phyloP scores from a whole-genome alignment of 768 basidiomycete species.

The Amanita inopinata region DNA sequence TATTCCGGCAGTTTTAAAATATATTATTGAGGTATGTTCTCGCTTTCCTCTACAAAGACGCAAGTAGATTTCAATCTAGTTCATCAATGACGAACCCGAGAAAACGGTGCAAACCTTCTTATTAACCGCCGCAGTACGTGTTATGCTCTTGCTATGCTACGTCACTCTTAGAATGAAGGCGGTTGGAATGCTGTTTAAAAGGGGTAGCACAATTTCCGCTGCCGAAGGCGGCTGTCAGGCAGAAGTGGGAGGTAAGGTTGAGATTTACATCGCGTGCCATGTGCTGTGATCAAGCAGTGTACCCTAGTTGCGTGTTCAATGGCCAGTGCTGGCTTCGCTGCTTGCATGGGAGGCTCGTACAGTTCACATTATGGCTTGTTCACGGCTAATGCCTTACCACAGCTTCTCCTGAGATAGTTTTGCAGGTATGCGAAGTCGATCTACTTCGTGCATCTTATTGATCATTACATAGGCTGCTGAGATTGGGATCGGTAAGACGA shows the following conservation, averaged over 20 bases:
- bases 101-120: conserved; percentile 85
- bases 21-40: conserved; percentile 60
- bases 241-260: conserved; percentile 73
- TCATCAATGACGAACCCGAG: conserved; percentile 85
- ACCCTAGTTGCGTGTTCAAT: conserved; percentile 81
- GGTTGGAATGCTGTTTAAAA: conserved; percentile 92
- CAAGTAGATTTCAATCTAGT: conserved; percentile 30
- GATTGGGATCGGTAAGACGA: conserved; percentile 72
- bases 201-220: conserved; percentile 93
- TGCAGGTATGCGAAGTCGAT: conserved; percentile 42
- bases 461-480: conserved; percentile 54
- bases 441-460: conserved; percentile 11
- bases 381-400: conserved; percentile 4
- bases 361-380: conserved; percentile 2
- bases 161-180: conserved; percentile 35
- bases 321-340: conserved; percentile 90
- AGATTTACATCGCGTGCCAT: neutral
- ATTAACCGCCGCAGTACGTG: conserved; percentile 72
- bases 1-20: conserved; percentile 88
- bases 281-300: neutral
- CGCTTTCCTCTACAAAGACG: neutral
- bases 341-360: conserved; percentile 78
- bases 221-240: conserved; percentile 95
- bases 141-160: neutral
- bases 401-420: conserved; percentile 75